Base-by-base conservation (phyloP, 805 yeast genomes). In the Pichia phayaonensis region DNA sequence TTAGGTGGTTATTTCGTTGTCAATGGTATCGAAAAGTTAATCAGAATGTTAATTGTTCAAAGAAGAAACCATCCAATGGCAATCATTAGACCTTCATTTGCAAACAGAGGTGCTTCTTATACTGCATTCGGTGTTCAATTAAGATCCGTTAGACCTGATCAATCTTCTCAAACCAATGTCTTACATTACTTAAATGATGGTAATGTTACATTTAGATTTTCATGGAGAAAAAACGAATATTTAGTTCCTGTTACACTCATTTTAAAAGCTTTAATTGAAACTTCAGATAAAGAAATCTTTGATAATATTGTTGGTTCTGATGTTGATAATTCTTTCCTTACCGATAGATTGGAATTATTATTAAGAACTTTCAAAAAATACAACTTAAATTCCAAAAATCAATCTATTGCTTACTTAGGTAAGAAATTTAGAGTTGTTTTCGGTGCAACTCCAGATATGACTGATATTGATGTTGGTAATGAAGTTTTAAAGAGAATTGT, bases 21-120 rank as follows among this genome's bases (percentile, higher is more conserved):
- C 54, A 92, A 92, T 66, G 99, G 99, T 75, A 90, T 92, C 59
- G 99, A 94, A 70, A 94, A 94, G 70, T 76, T 94, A 61, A 81
- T 94, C 61, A 87, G 99, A 72, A 89, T 94, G 98, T 80, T 94
- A 68, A 89, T 94, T 73, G 97, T 94, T 20, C 99, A 92, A 72
- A 84, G 98, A 68, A 80, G 99, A 70, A 94, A 94, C 67, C 97
- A 90, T 65, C 96, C 98, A 23, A 89, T 94, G 97, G 98, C 98
- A 13, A 81, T 94, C 61, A 84, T 90, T 53, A 88, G 99, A 72
- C 95, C 96, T 34, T 86, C 96, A 12, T 94, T 92, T 64, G 84
- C 84, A 46, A 90, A 90, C 72, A 84, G 99, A 77, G 99, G 99
- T 62, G 85, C 92, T 8, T 71, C 88, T 8, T 94, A 94, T 71